Percentiles rank a stretch among this genome's conserved stretches.
Conservation (phyloP, 2,329 filamentous ascomycete genomes). For the Aspergillus quadrilineatus region DNA sequence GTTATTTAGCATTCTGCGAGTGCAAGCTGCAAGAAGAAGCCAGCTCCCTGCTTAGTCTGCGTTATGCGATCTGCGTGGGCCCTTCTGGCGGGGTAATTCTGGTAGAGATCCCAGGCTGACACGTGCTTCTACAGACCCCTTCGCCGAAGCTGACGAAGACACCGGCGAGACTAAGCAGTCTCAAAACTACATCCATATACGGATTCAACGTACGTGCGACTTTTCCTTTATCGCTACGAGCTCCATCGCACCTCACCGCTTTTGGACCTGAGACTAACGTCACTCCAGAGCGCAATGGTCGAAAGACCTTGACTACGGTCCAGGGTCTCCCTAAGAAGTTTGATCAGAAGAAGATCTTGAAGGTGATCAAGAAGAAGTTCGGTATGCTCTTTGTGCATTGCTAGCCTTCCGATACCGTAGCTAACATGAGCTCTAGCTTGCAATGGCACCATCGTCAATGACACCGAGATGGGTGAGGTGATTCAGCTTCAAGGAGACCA, state of each 20-base stretch:
- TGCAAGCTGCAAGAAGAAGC: background rate
- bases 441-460: slow-evolving; percentile 99
- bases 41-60: slow-evolving; percentile 1
- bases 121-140: slow-evolving; percentile 72
- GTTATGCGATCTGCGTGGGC: slow-evolving; percentile 14
- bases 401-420: background rate
- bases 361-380: slow-evolving; percentile 99
- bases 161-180: slow-evolving; percentile 92
- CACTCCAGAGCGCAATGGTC: slow-evolving; percentile 93
- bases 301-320: slow-evolving; percentile 99
- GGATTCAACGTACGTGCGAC: slow-evolving; percentile 84
- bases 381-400: slow-evolving; percentile 53
- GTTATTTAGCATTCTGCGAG: background rate
- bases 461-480: slow-evolving; percentile 97
- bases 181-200: slow-evolving; percentile 99
- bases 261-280: slow-evolving; percentile 22
- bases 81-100: slow-evolving; percentile 39
- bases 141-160: slow-evolving; percentile 99
- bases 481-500: slow-evolving; percentile 99
- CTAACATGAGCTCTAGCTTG: slow-evolving; percentile 62
- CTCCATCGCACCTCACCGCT: slow-evolving; percentile 7
- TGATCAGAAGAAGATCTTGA: slow-evolving; percentile 99
- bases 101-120: slow-evolving; percentile 33
- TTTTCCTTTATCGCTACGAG: background rate
- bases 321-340: slow-evolving; percentile 99